These are phyloP conservation scores for Colletotrichum nymphaeae DNA, from an alignment of 2,329 filamentous ascomycete species.

Conservation along the genomic window DNA sequence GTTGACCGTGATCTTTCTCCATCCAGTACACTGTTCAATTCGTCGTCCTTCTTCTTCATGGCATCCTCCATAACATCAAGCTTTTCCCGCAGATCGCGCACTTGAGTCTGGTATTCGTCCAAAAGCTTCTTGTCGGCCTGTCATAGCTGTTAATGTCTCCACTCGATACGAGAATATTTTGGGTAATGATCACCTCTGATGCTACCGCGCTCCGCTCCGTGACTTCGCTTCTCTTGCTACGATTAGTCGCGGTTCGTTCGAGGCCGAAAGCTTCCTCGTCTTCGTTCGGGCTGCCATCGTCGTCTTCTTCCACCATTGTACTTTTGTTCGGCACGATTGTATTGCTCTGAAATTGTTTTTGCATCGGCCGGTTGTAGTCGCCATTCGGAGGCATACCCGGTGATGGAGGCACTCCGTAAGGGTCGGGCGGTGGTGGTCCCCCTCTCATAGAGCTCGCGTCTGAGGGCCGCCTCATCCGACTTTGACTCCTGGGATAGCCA, in stretches of 20 bases:
- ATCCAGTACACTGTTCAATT: slow-evolving; percentile 70
- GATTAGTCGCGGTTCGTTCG: slow-evolving; percentile 50
- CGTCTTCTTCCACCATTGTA: slow-evolving; percentile 96
- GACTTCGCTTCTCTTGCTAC: slow-evolving; percentile 41
- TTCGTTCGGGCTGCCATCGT: slow-evolving; percentile 71
- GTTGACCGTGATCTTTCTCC: slow-evolving; percentile 66
- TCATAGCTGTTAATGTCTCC: slow-evolving; percentile 30
- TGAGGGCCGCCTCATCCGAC: slow-evolving; percentile 67
- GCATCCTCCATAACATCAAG: slow-evolving; percentile 77
- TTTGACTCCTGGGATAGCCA: slow-evolving; percentile 61
- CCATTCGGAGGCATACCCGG: slow-evolving; percentile 66
- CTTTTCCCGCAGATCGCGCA: slow-evolving; percentile 80
- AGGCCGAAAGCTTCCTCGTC: slow-evolving; percentile 73
- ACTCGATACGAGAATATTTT: slow-evolving; percentile 27
- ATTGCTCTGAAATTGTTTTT: slow-evolving; percentile 93
- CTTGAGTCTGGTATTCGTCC: slow-evolving; percentile 82
- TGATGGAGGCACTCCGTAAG: slow-evolving; percentile 68
- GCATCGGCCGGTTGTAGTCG: slow-evolving; percentile 80
- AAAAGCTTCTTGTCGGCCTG: slow-evolving; percentile 78
- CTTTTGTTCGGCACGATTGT: slow-evolving; percentile 98
- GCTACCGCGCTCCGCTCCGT: slow-evolving; percentile 46
- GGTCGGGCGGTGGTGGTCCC: slow-evolving; percentile 52
- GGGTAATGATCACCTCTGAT: slow-evolving; percentile 50
- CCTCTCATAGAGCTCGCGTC: slow-evolving; percentile 71
- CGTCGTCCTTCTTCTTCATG: slow-evolving; percentile 77